Evolutionary conservation across 768 basidiomycete genomes (phyloP), one percentile per base, ranked within the genome.

Genomic region (Suillus weaverae): DNA sequence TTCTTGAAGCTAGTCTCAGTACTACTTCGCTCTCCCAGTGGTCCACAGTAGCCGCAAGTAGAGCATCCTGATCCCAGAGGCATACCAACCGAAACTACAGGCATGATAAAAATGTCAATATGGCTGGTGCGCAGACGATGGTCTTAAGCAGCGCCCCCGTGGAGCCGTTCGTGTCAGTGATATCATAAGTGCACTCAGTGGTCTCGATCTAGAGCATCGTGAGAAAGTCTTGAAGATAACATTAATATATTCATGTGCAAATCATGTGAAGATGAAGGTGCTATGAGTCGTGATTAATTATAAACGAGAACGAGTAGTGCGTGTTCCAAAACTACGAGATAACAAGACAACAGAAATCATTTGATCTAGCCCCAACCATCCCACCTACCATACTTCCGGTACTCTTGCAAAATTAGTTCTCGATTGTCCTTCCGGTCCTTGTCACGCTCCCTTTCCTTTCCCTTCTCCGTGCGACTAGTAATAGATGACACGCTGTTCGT

Each of bases 361-460:
- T n/a, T 35, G 38, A 2, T 62, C 65, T 75, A 88, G 38, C 81
- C 86, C 94, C 94, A 95, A 0, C 93, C 94, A 80, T 95, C 94
- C 92, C 93, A 94, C 62, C 91, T 81, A 30, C 94, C 94, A 72
- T 89, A 95, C 68, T 89, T 82, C 67, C 92, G 79, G 74, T 88
- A 95, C 73, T 95, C 94, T 69, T 87, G 81, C 59, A 95, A 72
- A 14, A 83, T 79, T 73, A 94, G 89, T 35, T 89, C 86, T 56
- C 86, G 81, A 64, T 85, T 83, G 65, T 89, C 84, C 73, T 85
- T 87, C 68, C 74, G 80, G 60, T 78, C 76, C 66, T 83, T 86
- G 72, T 84, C 83, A 56, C 86, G 85, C 41, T 80, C 79, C 66
- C 85, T 86, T 68, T 80, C 84, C 66, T 86, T 87, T 69, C 88